Base-by-base conservation (phyloP, 1,284 basidiomycete species). In the Trichosporon sp. region DNA sequence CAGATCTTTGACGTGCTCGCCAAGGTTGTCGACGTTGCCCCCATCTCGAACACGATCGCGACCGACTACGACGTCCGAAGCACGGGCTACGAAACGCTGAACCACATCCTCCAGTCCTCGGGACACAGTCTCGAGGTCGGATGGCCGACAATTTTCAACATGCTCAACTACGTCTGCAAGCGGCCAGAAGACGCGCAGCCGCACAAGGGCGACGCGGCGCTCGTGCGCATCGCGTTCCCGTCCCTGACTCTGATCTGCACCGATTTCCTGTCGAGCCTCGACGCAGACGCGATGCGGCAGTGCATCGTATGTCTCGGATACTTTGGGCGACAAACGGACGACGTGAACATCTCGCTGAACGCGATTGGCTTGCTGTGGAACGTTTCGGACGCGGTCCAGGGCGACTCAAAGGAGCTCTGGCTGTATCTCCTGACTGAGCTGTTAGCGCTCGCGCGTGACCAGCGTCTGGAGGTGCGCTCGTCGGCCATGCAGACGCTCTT, bases 401-500 rank as follows among this genome's bases (percentile, higher is more conserved):
- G 91, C 89, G 79, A 89, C 75, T 92, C 92, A 76, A 92, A 90
- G 77, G 88, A 89, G 4, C 84, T 96, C 7, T 99, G 96, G 96
- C 93, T 98, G 87, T 92, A 91, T 82, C 88, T 98, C 16, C 85
- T 99, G 1, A 86, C 90, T 1, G 92, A 94, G 80, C 88, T 98
- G 6, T 87, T 96, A 2, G 90, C 90, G 0, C 86, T 98, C 1
- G 93, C 93, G 74, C 89, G 90, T 2, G 96, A 97, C 79, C 79
- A 87, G 0, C 88, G 96, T 31, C 89, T 91, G 35, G 95, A 98
- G 79, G 94, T 97, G 0, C 89, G 96, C 12, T 91, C 92, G 73
- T 93, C 94, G 1, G 94, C 96, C 2, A 96, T 98, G 71, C 94
- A 97, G 82, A 98, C 95, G 1, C 84, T 99, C 68, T 99, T 98